Percentiles rank a stretch among this genome's conserved stretches.
Conservation (phyloP, 768 basidiomycete species). For the Naganishia vaughanmartiniae region DNA sequence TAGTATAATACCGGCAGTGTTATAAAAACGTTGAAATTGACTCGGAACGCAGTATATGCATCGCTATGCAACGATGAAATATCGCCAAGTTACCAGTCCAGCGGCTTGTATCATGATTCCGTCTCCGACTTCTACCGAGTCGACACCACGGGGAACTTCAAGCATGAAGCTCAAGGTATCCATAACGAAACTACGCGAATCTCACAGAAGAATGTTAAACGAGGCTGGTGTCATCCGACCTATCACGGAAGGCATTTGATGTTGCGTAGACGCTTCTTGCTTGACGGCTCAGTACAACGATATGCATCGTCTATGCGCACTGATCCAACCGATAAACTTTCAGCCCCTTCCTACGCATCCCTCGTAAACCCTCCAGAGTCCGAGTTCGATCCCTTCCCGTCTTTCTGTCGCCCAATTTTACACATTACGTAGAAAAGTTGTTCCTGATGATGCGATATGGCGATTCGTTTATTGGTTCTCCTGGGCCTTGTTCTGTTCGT, state of each 20-base stretch:
- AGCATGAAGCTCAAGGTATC: too few species aligned
- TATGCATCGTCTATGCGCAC: background rate
- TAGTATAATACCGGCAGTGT: too few species aligned
- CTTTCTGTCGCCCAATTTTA: background rate
- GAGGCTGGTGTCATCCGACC: background rate
- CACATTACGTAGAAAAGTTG: constrained; percentile 4
- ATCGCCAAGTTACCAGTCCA: too few species aligned
- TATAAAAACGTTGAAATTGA: too few species aligned
- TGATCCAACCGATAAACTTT: background rate
- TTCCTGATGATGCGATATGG: background rate
- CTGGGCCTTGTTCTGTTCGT: constrained; percentile 59
- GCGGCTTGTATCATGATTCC: too few species aligned
- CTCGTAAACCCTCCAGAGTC: background rate
- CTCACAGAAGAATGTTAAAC: background rate
- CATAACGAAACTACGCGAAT: background rate
- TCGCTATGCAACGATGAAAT: too few species aligned
- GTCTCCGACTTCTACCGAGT: too few species aligned
- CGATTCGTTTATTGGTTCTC: constrained; percentile 9
- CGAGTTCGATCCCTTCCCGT: background rate
- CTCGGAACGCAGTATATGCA: too few species aligned
- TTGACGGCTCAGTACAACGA: background rate
- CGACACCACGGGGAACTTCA: too few species aligned
- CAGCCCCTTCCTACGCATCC: background rate
- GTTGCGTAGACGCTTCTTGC: background rate
- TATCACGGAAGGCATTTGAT: background rate